Evolutionary conservation across 495 filamentous ascomycete species (phyloP).

Genomic region (Pyrenula aspistea): DNA sequence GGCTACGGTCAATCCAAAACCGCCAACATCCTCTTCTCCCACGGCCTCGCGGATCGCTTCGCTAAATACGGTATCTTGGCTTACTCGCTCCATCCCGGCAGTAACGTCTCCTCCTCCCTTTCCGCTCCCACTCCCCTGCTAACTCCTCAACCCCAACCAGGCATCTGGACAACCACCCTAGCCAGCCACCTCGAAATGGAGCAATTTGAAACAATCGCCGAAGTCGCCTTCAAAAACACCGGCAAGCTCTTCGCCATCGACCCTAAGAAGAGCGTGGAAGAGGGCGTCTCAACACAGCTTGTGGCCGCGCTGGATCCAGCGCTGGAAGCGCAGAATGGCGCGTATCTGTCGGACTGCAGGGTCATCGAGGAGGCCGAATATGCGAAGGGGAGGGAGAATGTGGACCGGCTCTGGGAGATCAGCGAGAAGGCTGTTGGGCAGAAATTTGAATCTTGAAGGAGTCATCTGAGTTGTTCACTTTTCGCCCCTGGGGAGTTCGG

Average conservation of each 20-base stretch:
- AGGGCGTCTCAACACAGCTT: conserved; percentile 27
- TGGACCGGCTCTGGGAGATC: conserved; percentile 36
- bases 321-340: conserved; percentile 17
- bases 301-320: conserved; percentile 36
- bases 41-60: conserved; percentile 29
- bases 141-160: neutral
- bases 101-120: neutral
- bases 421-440: conserved; percentile 38
- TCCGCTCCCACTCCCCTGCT: neutral
- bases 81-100: conserved; percentile 29
- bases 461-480: too few relatives aligned
- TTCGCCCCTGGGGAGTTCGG: too few relatives aligned
- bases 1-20: conserved; percentile 48
- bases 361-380: conserved; percentile 15
- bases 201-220: neutral
- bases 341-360: conserved; percentile 28
- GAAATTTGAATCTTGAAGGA: too few relatives aligned
- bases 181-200: neutral
- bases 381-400: conserved; percentile 20
- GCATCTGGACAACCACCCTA: neutral
- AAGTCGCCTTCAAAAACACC: neutral
- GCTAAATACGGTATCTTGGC: conserved; percentile 26
- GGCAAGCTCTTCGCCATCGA: neutral
- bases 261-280: conserved; percentile 14
- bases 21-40: conserved; percentile 42